Evolutionary conservation across 805 yeast genomes (phyloP), one percentile per base, ranked within the genome.

Genomic region (Tetrapisispora nanseiensis): DNA sequence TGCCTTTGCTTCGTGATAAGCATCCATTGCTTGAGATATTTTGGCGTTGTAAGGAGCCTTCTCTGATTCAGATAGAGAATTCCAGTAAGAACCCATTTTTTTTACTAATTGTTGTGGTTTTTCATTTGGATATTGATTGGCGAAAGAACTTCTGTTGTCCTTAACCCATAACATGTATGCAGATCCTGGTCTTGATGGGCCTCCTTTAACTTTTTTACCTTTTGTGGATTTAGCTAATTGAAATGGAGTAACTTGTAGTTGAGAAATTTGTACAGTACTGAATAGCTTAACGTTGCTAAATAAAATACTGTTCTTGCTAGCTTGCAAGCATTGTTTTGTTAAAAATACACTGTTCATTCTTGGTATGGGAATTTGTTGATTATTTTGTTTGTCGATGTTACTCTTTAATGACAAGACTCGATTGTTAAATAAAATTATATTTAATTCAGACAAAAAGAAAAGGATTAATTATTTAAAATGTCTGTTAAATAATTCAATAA

Each of bases 71-170:
- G 69, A 63, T 56, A 89, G 70, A 40, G 77, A 76, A 71, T 76
- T 82, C 97, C 97, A 89, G 64, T 75, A 75, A 62, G 80, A 84
- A 62, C 95, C 95, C 54, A 83, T 77, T 43, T 81, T 60, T 65
- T 77, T 83, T 12, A 57, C 54, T 11, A 65, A n/a, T 19, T 63
- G 67, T 16, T 51, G 50, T 6, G 48, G 48, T 20, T 44, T 48
- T 29, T 49, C 42, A 31, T 48, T 44, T 15, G 61, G 61, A 41
- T 50, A 27, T 33, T 49, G 46, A 12, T 45, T 34, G n/a, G 43
- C 40, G 7, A 53, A 37, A 19, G 44, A 31, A 11, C 36, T 33
- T 47, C 58, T 50, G 8, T 44, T 44, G n/a, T 43, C 43, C 31
- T 44, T 48, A 16, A 46, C 48, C 39, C 37, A 56, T 18, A 51